Evolutionary conservation across 2,329 filamentous ascomycete species (phyloP), one percentile per base, ranked within the genome.

Genomic region (Reticulascus tulasneorum): DNA sequence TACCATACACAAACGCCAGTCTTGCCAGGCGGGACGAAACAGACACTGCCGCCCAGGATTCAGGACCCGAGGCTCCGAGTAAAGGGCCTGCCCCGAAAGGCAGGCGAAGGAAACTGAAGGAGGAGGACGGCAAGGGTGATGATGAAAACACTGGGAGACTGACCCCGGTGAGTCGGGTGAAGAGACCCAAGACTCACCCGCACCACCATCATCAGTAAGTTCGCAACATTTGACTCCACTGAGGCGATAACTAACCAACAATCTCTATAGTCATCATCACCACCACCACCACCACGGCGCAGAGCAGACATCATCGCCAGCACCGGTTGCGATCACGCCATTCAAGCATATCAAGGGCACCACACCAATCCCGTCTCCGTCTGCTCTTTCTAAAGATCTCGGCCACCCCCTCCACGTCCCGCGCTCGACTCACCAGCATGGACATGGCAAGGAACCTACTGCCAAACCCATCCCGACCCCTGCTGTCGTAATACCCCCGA

Each of bases 71-170:
- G 44, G 54, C 46, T 21, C 51, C 48, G 47, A 57, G 50, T 36
- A 76, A 67, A 51, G 43, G 37, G 50, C 23, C 58, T 5, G 64
- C 66, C 9, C 23, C 35, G 3, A 69, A 75, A 28, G 73, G 71
- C 26, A 79, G 80, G 53, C 73, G 82, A 38, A 72, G 86, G 43
- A 86, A 88, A 57, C 66, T 82, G 3, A 87, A 88, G 53, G 86
- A 94, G 35, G 88, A 93, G 28, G 84, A 87, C 4, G 59, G 59
- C 20, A 76, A 74, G 44, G 69, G 70, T 21, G 87, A 79, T 42
- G 86, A 93, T 39, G 79, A 78, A 38, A 76, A 69, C 38, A 75
- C 73, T 22, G 82, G 80, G 18, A 69, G 79, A 47, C 67, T 67
- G 10, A 82, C 82, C 3, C 79, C 82, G 2, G 71, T 69, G 30